Base-by-base conservation (phyloP, 805 yeast species). In the Candida rishiriensis region DNA sequence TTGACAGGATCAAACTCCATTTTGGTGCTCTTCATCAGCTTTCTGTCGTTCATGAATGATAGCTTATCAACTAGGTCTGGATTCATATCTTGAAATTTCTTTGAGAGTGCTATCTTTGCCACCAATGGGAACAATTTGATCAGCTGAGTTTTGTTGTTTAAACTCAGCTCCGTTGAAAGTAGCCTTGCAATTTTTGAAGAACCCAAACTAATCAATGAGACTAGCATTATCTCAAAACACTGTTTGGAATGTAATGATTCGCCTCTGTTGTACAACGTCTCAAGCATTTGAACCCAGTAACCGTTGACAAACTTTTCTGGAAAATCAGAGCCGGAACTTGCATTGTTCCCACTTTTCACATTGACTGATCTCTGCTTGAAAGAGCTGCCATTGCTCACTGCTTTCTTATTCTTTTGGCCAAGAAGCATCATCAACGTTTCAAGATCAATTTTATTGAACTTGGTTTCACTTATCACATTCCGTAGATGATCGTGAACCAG, bases 281-380 rank as follows among this genome's bases (percentile, higher is more conserved):
- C 91, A 36, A 85, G 55, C 12, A 63, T 58, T 50, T 78, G 82
- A 14, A 82, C 60, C 89, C 89, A 85, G 10, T 69, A 63, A 1
- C 64, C 54, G 16, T 68, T 68, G 2, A 83, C 77, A 60, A 84
- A 85, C 16, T 53, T 56, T 44, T 77, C 83, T 2, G 79, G 72
- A 59, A 84, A 81, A 2, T 56, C 59, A 7, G 47, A 34, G 8
- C 35, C 33, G 11, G 34, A 28, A 13, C 29, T 35, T n/a, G 36
- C 26, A 13, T 32, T 42, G 28, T 29, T 38, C n/a, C 16, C 36
- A 8, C 15, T 21, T n/a, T 21, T 41, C 11, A 26, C 21, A 21
- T 30, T 39, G 18, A 38, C 36, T 26, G 21, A 42, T 36, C 60
- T 62, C 41, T 53, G 59, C 29, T 62, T 51, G 31, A 31, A 46